These are phyloP conservation scores for Leucaena leucocephala DNA, from an alignment of 306 rosid genomes.

Conservation along the genomic window DNA sequence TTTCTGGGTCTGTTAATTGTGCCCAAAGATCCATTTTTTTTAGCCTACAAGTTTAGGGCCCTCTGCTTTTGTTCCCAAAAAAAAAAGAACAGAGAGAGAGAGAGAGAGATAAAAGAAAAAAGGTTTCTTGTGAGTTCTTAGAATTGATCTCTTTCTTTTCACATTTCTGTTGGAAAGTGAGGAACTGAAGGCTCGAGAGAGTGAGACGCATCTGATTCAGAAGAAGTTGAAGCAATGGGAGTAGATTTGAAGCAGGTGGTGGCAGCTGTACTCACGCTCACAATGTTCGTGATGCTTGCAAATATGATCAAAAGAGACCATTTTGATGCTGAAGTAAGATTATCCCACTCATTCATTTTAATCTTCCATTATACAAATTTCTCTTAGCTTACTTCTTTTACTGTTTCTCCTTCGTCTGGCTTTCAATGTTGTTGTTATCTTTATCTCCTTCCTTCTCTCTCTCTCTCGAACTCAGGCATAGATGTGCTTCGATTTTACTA, in stretches of 20 bases:
- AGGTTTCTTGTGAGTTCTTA: background rate
- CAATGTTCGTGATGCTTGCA: slow-evolving; percentile 91
- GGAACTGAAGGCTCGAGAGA: slow-evolving; percentile 1
- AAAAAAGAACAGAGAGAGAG: background rate
- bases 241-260: slow-evolving; percentile 90
- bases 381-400: background rate
- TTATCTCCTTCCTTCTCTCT: too few species aligned
- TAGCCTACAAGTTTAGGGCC: background rate
- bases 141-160: background rate
- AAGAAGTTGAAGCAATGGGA: slow-evolving; percentile 49
- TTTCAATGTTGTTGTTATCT: background rate
- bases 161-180: background rate
- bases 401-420: background rate
- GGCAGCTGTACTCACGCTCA: slow-evolving; percentile 71
- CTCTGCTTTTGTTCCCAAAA: background rate
- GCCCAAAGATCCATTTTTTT: background rate
- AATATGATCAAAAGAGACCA: slow-evolving; percentile 88
- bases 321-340: slow-evolving; percentile 65
- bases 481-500: background rate
- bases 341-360: background rate
- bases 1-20: background rate
- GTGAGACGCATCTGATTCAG: background rate
- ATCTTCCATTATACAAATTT: background rate
- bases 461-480: background rate
- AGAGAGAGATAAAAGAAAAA: background rate